Evolutionary conservation across 108 stramenopile genomes (phyloP).

Genomic region (Cylindrotheca closterium): DNA sequence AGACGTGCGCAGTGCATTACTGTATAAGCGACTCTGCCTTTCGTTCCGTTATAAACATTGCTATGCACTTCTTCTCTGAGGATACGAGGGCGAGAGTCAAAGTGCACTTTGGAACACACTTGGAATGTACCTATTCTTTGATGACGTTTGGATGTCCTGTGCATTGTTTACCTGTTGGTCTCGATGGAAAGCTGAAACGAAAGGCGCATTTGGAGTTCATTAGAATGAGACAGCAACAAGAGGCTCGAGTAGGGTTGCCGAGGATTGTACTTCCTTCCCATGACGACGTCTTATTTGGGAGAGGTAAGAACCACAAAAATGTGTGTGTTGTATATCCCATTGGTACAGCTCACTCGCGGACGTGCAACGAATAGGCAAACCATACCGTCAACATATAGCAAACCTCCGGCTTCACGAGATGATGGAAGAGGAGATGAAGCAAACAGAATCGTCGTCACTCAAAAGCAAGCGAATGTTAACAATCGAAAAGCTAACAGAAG

Average conservation of each 20-base stretch:
- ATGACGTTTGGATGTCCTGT: slow-evolving; percentile 24
- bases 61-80: neutral
- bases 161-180: slow-evolving; percentile 12
- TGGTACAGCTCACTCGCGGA: too few relatives aligned
- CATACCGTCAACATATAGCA: neutral
- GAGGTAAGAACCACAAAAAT: too few relatives aligned
- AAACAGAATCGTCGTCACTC: neutral
- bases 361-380: too few relatives aligned
- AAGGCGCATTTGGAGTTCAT: slow-evolving; percentile 18
- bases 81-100: neutral
- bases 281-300: slow-evolving; percentile 11
- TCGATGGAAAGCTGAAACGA: slow-evolving; percentile 11
- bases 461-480: slow-evolving; percentile 10
- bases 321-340: too few relatives aligned
- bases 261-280: slow-evolving; percentile 10
- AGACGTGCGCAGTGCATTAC: neutral
- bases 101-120: slow-evolving; percentile 8
- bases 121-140: slow-evolving; percentile 10
- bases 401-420: neutral
- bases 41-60: neutral
- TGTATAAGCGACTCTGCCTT: slow-evolving; percentile 3
- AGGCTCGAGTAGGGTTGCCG: neutral
- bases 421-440: neutral
- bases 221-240: slow-evolving; percentile 3
- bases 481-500: slow-evolving; percentile 3